phyloP scores from a whole-genome alignment of 495 filamentous ascomycete genomes.

The Talaromyces borbonicus region DNA sequence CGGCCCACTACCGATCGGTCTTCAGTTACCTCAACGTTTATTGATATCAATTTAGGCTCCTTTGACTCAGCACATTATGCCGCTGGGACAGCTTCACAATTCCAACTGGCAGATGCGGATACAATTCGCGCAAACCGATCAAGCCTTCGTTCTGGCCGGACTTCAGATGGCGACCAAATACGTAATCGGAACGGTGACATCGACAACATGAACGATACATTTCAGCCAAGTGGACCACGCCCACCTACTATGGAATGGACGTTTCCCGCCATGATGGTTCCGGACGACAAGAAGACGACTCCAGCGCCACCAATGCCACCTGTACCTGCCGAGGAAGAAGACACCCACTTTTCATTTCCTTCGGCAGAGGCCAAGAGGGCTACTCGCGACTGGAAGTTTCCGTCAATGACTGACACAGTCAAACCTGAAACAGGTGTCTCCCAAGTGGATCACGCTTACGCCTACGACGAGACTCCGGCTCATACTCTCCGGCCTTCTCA shows the following conservation, averaged over 20 bases:
- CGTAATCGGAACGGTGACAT: constrained; percentile 19
- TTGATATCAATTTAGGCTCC: constrained; percentile 38
- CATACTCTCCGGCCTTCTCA: constrained; percentile 30
- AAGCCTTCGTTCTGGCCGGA: constrained; percentile 26
- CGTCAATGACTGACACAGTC: constrained; percentile 23
- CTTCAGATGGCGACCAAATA: constrained; percentile 27
- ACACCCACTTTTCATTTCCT: constrained; percentile 11
- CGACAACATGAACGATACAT: constrained; percentile 21
- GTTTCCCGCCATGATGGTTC: constrained; percentile 28
- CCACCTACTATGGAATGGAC: constrained; percentile 43
- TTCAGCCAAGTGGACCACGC: constrained; percentile 29
- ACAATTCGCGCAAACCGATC: constrained; percentile 41
- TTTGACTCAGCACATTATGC: constrained; percentile 41
- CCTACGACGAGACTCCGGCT: constrained; percentile 16
- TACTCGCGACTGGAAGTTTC: constrained; percentile 40
- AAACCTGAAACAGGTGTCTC: constrained; percentile 7
- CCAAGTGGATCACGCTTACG: constrained; percentile 8
- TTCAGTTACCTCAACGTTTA: constrained; percentile 38
- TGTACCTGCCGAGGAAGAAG: constrained; percentile 6
- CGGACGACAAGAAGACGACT: constrained; percentile 19
- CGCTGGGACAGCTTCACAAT: constrained; percentile 33
- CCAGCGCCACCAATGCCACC: constrained; percentile 10
- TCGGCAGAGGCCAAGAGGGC: constrained; percentile 24
- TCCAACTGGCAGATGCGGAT: constrained; percentile 39
- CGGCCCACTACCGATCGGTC: constrained; percentile 39